phyloP scores from a whole-genome alignment of 2,329 filamentous ascomycete species.

The Alternaria panax region DNA sequence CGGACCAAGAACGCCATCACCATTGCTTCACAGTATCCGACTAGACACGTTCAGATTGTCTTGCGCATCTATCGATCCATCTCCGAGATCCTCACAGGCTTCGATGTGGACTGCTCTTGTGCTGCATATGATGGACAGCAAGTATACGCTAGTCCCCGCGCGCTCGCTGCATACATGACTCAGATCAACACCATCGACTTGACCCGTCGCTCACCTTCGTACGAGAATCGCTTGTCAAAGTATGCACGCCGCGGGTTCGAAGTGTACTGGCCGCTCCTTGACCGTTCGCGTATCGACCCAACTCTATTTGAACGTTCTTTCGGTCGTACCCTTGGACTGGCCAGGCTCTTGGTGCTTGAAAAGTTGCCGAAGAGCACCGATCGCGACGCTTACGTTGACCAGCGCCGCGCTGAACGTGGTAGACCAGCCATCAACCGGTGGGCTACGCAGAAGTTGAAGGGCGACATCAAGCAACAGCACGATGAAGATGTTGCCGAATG shows the following conservation, averaged over 20 bases:
- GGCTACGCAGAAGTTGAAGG: conserved; percentile 55
- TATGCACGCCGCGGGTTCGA: conserved; percentile 84
- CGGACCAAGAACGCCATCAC: conserved; percentile 88
- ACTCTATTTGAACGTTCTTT: conserved; percentile 89
- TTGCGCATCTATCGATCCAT: conserved; percentile 84
- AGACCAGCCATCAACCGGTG: conserved; percentile 64
- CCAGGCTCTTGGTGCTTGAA: conserved; percentile 80
- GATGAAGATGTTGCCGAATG: conserved; percentile 87
- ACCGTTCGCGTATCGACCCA: conserved; percentile 79
- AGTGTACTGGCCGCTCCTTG: conserved; percentile 77
- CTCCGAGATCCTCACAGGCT: conserved; percentile 84
- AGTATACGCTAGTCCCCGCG: conserved; percentile 79
- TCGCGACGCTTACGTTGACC: conserved; percentile 73
- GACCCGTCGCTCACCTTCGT: conserved; percentile 80
- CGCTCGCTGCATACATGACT: conserved; percentile 79
- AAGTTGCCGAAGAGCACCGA: conserved; percentile 73
- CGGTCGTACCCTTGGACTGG: conserved; percentile 75
- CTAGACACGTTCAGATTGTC: conserved; percentile 85
- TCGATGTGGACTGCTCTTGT: conserved; percentile 86
- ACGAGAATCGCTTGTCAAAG: conserved; percentile 86
- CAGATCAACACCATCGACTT: conserved; percentile 84
- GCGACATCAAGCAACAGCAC: conserved; percentile 78
- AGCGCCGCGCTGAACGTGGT: conserved; percentile 75
- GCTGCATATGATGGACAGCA: conserved; percentile 81
- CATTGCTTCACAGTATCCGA: conserved; percentile 83